phyloP scores from a whole-genome alignment of 805 yeast genomes.

The Kodamaea hsintzibuensis region DNA sequence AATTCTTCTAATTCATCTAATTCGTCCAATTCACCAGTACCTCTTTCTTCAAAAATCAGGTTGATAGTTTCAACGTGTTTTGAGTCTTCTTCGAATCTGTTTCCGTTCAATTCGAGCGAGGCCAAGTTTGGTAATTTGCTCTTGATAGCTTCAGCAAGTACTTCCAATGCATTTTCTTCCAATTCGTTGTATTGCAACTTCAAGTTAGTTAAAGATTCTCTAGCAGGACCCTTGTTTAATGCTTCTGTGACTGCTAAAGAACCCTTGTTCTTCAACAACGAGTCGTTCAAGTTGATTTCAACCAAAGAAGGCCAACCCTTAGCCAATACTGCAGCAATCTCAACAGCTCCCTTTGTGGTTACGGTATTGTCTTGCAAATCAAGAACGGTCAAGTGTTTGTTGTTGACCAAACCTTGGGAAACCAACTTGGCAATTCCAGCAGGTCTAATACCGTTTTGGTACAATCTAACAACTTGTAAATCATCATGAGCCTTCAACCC shows the following conservation, averaged over 20 bases:
- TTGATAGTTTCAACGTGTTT: constrained; percentile 61
- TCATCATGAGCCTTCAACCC: constrained; percentile 81
- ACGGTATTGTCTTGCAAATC: constrained; percentile 97
- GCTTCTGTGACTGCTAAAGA: constrained; percentile 55
- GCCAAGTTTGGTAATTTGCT: constrained; percentile 61
- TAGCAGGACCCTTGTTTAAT: constrained; percentile 35
- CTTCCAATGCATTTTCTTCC: constrained; percentile 60
- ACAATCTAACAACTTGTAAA: constrained; percentile 72
- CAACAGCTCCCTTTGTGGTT: constrained; percentile 67
- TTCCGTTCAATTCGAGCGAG: constrained; percentile 85
- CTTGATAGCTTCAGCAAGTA: constrained; percentile 54
- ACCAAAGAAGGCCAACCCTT: constrained; percentile 60
- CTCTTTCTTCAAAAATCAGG: constrained; percentile 67
- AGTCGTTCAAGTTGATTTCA: constrained; percentile 87
- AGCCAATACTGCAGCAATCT: constrained; percentile 44
- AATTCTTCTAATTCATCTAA: constrained; percentile 91
- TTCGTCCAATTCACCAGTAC: constrained; percentile 84
- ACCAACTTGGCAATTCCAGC: constrained; percentile 80
- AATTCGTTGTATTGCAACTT: constrained; percentile 89
- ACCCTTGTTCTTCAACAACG: constrained; percentile 80
- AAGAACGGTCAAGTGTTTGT: constrained; percentile 60
- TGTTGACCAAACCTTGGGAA: constrained; percentile 65
- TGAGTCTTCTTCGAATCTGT: constrained; percentile 87
- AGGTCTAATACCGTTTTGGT: constrained; percentile 97
- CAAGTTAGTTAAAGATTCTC: constrained; percentile 53